Base-by-base conservation (phyloP, 2,329 filamentous ascomycete species). In the Fusarium napiforme region DNA sequence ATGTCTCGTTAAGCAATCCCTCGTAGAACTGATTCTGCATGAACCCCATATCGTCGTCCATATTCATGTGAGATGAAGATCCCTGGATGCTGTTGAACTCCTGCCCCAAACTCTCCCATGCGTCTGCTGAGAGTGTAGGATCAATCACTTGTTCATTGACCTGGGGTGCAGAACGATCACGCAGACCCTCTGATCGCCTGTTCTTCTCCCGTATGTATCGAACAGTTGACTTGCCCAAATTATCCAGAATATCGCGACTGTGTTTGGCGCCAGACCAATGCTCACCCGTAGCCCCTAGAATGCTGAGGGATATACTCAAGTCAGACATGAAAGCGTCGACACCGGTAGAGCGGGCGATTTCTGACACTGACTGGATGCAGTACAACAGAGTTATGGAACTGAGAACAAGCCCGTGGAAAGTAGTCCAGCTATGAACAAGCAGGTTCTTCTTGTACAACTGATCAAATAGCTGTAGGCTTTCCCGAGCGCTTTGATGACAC, bases 231-330 rank as follows among this genome's bases (percentile, higher is more conserved):
- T 75, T 77, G 0, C 80, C 81, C 15, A 85, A 69, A 6, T 83
- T 83, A 40, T 86, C 83, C 1, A 86, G 50, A 4, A 85, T 82
- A n/a, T 85, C 83, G 7, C 85, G 81, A 50, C 83, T 83, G 18
- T 83, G 80, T 64, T 85, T 86, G 1, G 86, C 87, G 9, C 86
- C 86, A 0, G 82, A 79, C 86, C 87, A 89, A 64, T 88, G 84
- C 64, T 88, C 87, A 2, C 85, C 87, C 6, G 83, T 84, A 4
- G 86, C 86, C 42, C 86, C 86, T 5, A 89, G 77, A 2, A 88
- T 82, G 19, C 85, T 86, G 16, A 85, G 77, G 1, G 84, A 80
- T 3, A 82, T 81, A 28, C 82, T 82, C 16, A 87, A 74, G 30
- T 85, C 83, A 2, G 78, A 78, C 66, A 84, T 82, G 6, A 88